Evolutionary conservation across 2,329 filamentous ascomycete genomes (phyloP).

Genomic region (Xylariomycetidae sp.): DNA sequence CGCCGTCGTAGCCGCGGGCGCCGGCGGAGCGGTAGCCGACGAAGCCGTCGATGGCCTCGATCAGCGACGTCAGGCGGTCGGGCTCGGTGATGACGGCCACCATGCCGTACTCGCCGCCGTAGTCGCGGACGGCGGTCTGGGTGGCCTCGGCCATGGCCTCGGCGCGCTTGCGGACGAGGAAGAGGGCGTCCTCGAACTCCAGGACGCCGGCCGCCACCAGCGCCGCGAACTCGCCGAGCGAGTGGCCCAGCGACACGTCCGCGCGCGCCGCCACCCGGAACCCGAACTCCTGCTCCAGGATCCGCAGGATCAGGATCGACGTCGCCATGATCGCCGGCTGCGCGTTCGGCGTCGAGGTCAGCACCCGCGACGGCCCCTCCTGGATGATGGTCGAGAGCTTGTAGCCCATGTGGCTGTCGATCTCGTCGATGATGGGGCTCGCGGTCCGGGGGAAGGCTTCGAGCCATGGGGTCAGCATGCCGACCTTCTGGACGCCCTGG

Average conservation of each 20-base stretch:
- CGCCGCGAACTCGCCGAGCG: conserved; percentile 87
- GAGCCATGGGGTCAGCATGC: conserved; percentile 82
- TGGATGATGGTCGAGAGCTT: conserved; percentile 74
- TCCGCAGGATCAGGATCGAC: conserved; percentile 79
- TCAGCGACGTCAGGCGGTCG: conserved; percentile 61
- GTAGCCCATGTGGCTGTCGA: conserved; percentile 70
- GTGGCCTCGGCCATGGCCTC: conserved; percentile 80
- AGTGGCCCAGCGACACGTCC: conserved; percentile 84
- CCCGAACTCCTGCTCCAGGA: conserved; percentile 78
- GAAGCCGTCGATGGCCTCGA: conserved; percentile 73
- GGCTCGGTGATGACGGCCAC: conserved; percentile 86
- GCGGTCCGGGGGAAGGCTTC: conserved; percentile 77
- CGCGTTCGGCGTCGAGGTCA: conserved; percentile 80
- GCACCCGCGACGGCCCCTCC: conserved; percentile 66
- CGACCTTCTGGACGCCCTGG: conserved; percentile 83
- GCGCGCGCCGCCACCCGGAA: conserved; percentile 66
- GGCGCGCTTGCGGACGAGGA: conserved; percentile 69
- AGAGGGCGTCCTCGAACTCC: conserved; percentile 68
- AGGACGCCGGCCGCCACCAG: conserved; percentile 81
- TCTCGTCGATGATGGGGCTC: conserved; percentile 72
- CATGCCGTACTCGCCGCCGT: conserved; percentile 87
- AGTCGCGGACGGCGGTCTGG: conserved; percentile 53
- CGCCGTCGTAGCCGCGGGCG: conserved; percentile 56
- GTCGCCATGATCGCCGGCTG: conserved; percentile 97
- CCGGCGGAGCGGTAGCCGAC: conserved; percentile 63